Evolutionary conservation across 192 early-diverging fungal genomes (phyloP), one percentile per base, ranked within the genome.

Genomic region (Cetraspora pellucida): DNA sequence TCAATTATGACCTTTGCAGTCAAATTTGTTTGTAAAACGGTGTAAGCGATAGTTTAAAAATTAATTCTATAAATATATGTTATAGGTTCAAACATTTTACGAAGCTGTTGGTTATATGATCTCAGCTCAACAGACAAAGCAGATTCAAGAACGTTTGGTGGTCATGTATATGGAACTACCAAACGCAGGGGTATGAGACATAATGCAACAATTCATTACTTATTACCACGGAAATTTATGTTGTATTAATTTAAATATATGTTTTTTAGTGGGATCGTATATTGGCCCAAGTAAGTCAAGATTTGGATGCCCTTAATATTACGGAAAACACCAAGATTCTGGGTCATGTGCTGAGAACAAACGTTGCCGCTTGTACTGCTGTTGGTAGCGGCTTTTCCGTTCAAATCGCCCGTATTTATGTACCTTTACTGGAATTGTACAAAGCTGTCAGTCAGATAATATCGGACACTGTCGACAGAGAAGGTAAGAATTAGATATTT

Each of bases 41-140:
- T n/a, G n/a, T n/a, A n/a, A n/a, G n/a, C n/a, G n/a, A n/a, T n/a
- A n/a, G n/a, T n/a, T n/a, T n/a, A n/a, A n/a, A n/a, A n/a, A n/a
- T n/a, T n/a, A n/a, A n/a, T n/a, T n/a, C n/a, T n/a, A n/a, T n/a
- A n/a, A n/a, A n/a, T n/a, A n/a, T n/a, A n/a, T n/a, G n/a, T n/a
- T n/a, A 55, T 81, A 91, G 88, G 89, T 97, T 59, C 95, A 98
- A 83, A 97, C 96, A 11, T 99, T 99, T 87, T 98, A 97, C 82
- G 96, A 98, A 82, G 96, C 97, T 44, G 93, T 98, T 65, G 98
- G 98, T 17, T 93, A 96, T 81, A 97, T 99, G 91, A 95, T 99
- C 77, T 92, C 95, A 44, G 95, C 97, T 9, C 96, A 98, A 75
- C 85, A 91, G 44, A 93, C 93, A 81, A 87, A 90, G 63, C 79